A percentile compares a stretch with the other conserved stretches of the same genome.
These are phyloP conservation scores for Plenodomus biglobosus DNA, from an alignment of 2,329 filamentous ascomycete species.

Conservation along the genomic window DNA sequence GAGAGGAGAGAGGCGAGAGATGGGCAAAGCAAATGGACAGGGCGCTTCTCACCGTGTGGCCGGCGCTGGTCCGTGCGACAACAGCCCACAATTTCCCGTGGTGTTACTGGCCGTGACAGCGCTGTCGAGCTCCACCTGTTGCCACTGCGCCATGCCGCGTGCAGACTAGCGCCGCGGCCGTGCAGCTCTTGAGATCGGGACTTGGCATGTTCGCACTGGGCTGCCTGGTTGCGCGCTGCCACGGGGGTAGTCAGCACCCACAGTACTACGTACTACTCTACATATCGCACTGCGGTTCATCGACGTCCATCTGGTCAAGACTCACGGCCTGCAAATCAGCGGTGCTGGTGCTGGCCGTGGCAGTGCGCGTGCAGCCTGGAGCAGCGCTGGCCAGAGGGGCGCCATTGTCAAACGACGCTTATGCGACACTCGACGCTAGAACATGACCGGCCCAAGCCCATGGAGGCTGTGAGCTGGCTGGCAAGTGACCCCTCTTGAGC, in stretches of 20 bases:
- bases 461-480: slow-evolving; percentile 23
- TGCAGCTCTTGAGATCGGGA: neutral
- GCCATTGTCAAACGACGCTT: slow-evolving; percentile 29
- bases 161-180: neutral
- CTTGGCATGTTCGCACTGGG: too few species aligned
- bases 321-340: too few species aligned
- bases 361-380: slow-evolving; percentile 2
- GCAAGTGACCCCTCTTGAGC: slow-evolving; percentile 26
- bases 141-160: neutral
- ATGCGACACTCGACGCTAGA: slow-evolving; percentile 28
- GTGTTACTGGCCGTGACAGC: neutral
- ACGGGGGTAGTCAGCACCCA: neutral
- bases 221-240: neutral
- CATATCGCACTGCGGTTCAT: too few species aligned
- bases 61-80: slow-evolving; percentile 2
- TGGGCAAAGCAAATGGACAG: slow-evolving; percentile 13
- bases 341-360: neutral
- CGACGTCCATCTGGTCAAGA: neutral
- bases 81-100: neutral
- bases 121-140: neutral
- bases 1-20: slow-evolving; percentile 10
- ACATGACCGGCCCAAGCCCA: slow-evolving; percentile 26
- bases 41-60: neutral
- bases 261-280: too few species aligned
- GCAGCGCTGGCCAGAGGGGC: slow-evolving; percentile 15